These are phyloP conservation scores for Zalaria obscura DNA, from an alignment of 2,329 filamentous ascomycete species.

Conservation along the genomic window DNA sequence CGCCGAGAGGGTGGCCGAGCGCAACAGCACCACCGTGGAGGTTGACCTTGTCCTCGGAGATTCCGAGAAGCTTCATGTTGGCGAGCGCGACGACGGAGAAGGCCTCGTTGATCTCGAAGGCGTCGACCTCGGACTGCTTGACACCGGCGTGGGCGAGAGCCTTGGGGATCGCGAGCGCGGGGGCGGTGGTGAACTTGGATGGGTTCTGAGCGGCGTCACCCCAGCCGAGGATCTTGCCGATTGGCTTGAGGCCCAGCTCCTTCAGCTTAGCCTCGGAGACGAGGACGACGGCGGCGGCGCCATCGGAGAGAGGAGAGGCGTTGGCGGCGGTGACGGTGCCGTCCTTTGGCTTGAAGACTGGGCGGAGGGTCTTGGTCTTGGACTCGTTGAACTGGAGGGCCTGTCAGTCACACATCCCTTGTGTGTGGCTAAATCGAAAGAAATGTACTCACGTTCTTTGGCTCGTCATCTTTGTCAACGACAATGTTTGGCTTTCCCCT, in stretches of 20 bases:
- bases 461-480: constrained; percentile 82
- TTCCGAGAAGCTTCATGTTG: constrained; percentile 80
- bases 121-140: constrained; percentile 64
- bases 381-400: constrained; percentile 32
- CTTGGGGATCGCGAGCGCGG: constrained; percentile 89
- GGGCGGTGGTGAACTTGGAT: constrained; percentile 90
- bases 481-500: constrained; percentile 76
- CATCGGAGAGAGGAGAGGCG: constrained; percentile 90
- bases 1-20: constrained; percentile 87
- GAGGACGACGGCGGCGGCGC: constrained; percentile 80
- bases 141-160: constrained; percentile 89
- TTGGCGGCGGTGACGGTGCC: constrained; percentile 94
- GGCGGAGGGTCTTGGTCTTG: constrained; percentile 43
- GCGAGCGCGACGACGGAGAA: constrained; percentile 94
- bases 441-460: constrained; percentile 56
- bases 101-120: constrained; percentile 98
- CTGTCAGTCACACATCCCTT: too few relatives aligned
- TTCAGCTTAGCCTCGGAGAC: constrained; percentile 90
- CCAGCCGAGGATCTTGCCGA: constrained; percentile 96
- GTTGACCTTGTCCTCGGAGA: constrained; percentile 81
- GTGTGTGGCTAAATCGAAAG: not conserved
- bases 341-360: constrained; percentile 65
- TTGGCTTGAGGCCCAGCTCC: constrained; percentile 76
- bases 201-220: constrained; percentile 84
- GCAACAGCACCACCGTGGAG: constrained; percentile 90